These are phyloP conservation scores for Endocladia muricata DNA, from an alignment of 31 red algal species.

Conservation along the genomic window DNA sequence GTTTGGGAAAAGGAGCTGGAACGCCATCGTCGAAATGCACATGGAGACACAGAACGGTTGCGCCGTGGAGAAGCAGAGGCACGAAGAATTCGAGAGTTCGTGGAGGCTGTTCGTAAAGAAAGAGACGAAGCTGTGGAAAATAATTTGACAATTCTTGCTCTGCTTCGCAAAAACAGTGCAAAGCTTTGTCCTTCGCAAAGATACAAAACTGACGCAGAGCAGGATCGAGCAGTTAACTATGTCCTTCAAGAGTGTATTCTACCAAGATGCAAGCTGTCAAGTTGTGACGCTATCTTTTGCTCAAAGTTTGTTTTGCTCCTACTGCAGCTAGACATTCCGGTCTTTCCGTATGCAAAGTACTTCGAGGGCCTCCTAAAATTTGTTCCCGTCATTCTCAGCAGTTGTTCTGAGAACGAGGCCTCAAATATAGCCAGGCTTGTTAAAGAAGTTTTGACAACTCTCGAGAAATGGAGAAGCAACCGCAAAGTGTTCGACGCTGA, in stretches of 20 bases:
- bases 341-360: slow-evolving; percentile 14
- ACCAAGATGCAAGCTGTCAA: slow-evolving; percentile 33
- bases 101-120: slow-evolving; percentile 10
- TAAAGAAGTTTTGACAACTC: slow-evolving; percentile 20
- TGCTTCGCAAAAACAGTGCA: not conserved
- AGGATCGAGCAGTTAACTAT: slow-evolving; percentile 1
- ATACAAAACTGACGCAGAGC: not conserved
- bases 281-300: slow-evolving; percentile 44
- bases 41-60: slow-evolving; percentile 12
- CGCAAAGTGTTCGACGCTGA: slow-evolving; percentile 23
- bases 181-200: not conserved
- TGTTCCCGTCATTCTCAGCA: slow-evolving; percentile 16
- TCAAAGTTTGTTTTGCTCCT: slow-evolving; percentile 25
- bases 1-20: slow-evolving; percentile 45
- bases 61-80: slow-evolving; percentile 15
- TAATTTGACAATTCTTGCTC: not conserved
- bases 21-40: not conserved
- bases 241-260: slow-evolving; percentile 47
- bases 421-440: slow-evolving; percentile 18
- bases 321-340: slow-evolving; percentile 39
- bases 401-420: slow-evolving; percentile 53
- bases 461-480: slow-evolving; percentile 57
- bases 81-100: slow-evolving; percentile 22
- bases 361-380: slow-evolving; percentile 28
- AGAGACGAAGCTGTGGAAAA: not conserved